These are phyloP conservation scores for Talaromyces sp. DNA, from an alignment of 2,329 filamentous ascomycete genomes.

Conservation along the genomic window DNA sequence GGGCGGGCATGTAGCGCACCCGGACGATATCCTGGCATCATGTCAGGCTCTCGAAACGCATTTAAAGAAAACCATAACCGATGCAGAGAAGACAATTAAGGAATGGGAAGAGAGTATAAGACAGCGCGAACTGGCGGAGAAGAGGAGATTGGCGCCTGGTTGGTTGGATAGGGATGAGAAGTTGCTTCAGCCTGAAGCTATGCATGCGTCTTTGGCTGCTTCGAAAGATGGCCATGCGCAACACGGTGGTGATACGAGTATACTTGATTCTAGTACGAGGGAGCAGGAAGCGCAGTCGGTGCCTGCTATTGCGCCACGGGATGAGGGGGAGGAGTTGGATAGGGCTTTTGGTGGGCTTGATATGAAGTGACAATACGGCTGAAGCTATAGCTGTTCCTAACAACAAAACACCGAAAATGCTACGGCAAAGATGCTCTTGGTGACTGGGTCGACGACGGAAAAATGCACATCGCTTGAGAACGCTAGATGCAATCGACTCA, in stretches of 20 bases:
- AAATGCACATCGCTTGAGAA: not conserved
- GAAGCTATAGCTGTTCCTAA: not conserved
- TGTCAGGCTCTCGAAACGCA: constrained; percentile 75
- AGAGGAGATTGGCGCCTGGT: constrained; percentile 58
- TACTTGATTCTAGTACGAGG: constrained; percentile 35
- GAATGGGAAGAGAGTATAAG: constrained; percentile 63
- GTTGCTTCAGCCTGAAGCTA: constrained; percentile 49
- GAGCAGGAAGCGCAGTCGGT: constrained; percentile 30
- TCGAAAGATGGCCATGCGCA: constrained; percentile 1
- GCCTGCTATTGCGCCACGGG: constrained; percentile 38
- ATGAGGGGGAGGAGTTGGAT: constrained; percentile 51
- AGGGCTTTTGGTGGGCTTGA: constrained; percentile 48
- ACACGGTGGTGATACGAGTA: constrained; percentile 20
- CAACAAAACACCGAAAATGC: not conserved
- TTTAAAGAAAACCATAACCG: constrained; percentile 61
- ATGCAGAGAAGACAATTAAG: constrained; percentile 60
- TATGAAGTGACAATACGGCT: constrained; percentile 41
- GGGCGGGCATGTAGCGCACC: constrained; percentile 77
- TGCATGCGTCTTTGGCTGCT: constrained; percentile 15
- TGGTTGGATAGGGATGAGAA: constrained; percentile 60
- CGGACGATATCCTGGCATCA: constrained; percentile 76
- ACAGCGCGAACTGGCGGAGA: constrained; percentile 58
- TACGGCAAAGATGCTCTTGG: not conserved
- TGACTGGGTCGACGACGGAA: too few species aligned
- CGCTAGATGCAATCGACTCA: not conserved